Conservation (phyloP, 2,329 filamentous ascomycete species). For the Cadophora sp. region DNA sequence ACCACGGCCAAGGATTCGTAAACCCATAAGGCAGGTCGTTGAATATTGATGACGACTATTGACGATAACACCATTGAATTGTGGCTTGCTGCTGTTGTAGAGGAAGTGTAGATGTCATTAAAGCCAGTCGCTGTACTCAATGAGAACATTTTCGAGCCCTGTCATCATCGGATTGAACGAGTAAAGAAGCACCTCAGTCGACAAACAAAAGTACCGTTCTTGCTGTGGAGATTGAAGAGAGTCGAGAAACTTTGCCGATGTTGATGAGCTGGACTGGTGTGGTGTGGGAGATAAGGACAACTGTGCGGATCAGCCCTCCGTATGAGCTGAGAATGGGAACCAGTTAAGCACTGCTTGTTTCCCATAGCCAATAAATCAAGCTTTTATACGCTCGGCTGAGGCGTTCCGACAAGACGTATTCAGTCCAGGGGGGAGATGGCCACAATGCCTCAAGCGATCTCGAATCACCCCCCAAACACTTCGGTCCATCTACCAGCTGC, state of each 20-base stretch:
- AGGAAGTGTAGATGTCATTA: neutral
- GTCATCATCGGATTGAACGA: too few relatives aligned
- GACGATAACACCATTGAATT: neutral
- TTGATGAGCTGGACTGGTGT: too few relatives aligned
- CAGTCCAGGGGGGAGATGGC: neutral
- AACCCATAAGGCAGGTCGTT: too few relatives aligned
- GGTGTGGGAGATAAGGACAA: neutral
- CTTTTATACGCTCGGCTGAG: neutral
- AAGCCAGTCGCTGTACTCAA: neutral
- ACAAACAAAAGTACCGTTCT: too few relatives aligned
- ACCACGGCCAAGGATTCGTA: neutral
- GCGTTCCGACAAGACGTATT: conserved; percentile 1
- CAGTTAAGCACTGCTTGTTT: neutral
- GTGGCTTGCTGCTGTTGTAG: neutral
- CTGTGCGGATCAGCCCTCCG: neutral
- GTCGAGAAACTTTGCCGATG: neutral
- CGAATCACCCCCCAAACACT: neutral
- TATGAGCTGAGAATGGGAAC: neutral
- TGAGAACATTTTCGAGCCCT: neutral
- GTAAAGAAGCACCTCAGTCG: too few relatives aligned
- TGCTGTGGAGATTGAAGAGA: neutral
- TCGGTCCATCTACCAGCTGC: neutral
- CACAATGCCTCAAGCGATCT: conserved; percentile 1
- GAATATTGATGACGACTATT: neutral
- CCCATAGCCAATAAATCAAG: conserved; percentile 2